Base-by-base conservation (phyloP, 164 flowering plant genomes). In the Aristolochia contorta region DNA sequence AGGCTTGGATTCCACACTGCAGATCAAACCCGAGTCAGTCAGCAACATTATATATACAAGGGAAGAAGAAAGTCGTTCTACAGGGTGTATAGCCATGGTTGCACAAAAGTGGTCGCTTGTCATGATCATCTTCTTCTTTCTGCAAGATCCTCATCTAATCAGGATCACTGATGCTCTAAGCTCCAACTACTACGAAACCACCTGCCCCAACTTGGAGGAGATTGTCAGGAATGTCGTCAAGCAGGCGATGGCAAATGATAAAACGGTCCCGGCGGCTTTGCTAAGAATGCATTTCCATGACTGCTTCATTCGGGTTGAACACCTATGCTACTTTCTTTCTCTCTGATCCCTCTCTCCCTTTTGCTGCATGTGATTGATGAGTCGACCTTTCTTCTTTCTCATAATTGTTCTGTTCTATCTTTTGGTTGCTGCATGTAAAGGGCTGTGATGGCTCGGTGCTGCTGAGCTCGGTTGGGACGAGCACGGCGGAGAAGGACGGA, bases 221-320 rank as follows among this genome's bases (percentile, higher is more conserved):
- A 52, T 68, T 9, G 73, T 92, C 20, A 57, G 78, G 0, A 41
- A 60, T n/a, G 80, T 73, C 0, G 87, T 89, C 32, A 77, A 73
- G 66, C 75, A 78, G 56, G 86, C 84, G 1, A 65, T 77, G 66
- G 6, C 1, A 22, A 75, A 71, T 27, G 97, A 87, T 71, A 72
- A 66, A 47, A 88, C 84, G 12, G 93, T 87, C 25, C 84, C 97
- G 1, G 91, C 97, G 13, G 87, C 89, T 0, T 69, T 91, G 2
- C 85, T 91, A 13, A 52, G 97, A 37, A 87, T 88, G 96, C 93
- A 87, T 57, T 91, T 91, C 69, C 97, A 91, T 57, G 93, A 91
- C 62, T 87, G 97, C 69, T 91, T 91, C 75, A 74, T 91, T 6
- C 75, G 96, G 67, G 97, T 90, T 66, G 48, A 16, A 47, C n/a